These are phyloP conservation scores for Taphrina deformans DNA, from an alignment of 1,139 yeast species.

Conservation along the genomic window DNA sequence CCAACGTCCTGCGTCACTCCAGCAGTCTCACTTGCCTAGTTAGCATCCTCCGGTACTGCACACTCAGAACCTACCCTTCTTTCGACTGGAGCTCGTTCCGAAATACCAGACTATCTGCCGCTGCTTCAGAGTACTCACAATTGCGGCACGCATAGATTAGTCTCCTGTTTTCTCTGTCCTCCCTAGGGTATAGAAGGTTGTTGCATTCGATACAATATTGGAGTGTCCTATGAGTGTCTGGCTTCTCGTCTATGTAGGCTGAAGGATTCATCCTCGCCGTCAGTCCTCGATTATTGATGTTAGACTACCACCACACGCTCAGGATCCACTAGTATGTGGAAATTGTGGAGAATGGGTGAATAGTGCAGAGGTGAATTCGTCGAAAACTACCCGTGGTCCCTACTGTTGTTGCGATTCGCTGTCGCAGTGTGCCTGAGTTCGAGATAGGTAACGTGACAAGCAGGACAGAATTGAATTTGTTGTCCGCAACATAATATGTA, in stretches of 20 bases:
- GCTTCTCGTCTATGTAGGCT: conserved; percentile 14
- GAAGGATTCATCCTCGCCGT: conserved; percentile 4
- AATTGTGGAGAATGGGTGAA: no score
- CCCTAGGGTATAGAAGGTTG: conserved; percentile 98
- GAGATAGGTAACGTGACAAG: no score
- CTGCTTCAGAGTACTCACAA: conserved; percentile 89
- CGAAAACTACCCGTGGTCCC: no score
- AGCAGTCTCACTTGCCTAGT: conserved; percentile 65
- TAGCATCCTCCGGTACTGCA: no score
- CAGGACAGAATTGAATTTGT: no score
- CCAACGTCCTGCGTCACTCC: conserved; percentile 98
- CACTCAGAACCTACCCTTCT: conserved; percentile 53
- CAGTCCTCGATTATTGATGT: no score
- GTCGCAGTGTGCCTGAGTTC: no score
- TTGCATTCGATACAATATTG: conserved; percentile 51
- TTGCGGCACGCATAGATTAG: conserved; percentile 91
- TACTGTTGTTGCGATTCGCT: no score
- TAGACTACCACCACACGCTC: no score
- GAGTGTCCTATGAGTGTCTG: conserved; percentile 20
- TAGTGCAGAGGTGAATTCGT: no score
- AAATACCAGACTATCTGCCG: conserved; percentile 84
- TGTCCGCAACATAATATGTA: no score
- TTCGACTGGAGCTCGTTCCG: conserved; percentile 89
- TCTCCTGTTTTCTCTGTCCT: conserved; percentile 70
- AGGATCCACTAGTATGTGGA: no score